Percentiles rank a stretch among this genome's conserved stretches.
These are phyloP conservation scores for Bocquillonia castaneifolia DNA, from an alignment of 441 rosid genomes.

Conservation along the genomic window DNA sequence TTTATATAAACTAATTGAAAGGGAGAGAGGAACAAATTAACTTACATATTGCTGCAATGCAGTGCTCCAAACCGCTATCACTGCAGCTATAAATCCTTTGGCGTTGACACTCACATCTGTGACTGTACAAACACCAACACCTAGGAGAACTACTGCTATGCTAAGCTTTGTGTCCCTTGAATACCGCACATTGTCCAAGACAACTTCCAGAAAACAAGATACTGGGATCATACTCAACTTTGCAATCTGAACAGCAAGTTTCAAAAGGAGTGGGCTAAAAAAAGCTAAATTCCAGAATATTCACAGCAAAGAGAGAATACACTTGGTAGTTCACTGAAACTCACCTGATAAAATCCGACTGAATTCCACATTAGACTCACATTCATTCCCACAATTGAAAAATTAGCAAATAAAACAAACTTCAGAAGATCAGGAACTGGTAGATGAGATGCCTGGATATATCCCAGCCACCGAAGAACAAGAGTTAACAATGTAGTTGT, in stretches of 20 bases:
- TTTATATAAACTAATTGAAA: neutral
- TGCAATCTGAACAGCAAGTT: conserved; percentile 64
- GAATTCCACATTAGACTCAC: conserved; percentile 98
- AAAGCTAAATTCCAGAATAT: conserved; percentile 9
- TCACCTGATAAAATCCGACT: conserved; percentile 96
- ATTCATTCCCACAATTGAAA: conserved; percentile 98
- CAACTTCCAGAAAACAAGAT: conserved; percentile 85
- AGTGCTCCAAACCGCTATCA: conserved; percentile 92
- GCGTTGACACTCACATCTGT: conserved; percentile 94
- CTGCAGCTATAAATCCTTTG: conserved; percentile 85
- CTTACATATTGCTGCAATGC: conserved; percentile 95
- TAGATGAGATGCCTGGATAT: conserved; percentile 69
- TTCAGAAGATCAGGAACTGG: conserved; percentile 69
- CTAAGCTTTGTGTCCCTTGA: conserved; percentile 99
- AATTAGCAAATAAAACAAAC: conserved; percentile 85
- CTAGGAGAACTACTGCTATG: conserved; percentile 78
- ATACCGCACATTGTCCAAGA: conserved; percentile 81
- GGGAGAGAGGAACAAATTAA: conserved; percentile 13
- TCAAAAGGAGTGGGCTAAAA: neutral
- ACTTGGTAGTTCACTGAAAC: conserved; percentile 11
- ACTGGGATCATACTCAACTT: conserved; percentile 98
- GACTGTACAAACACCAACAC: conserved; percentile 95
- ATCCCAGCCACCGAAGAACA: conserved; percentile 76
- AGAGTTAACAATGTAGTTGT: conserved; percentile 81
- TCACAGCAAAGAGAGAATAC: conserved; percentile 9